These are phyloP conservation scores for Thalassiosira exigua DNA, from an alignment of 352 stramenopile genomes.

Conservation along the genomic window DNA sequence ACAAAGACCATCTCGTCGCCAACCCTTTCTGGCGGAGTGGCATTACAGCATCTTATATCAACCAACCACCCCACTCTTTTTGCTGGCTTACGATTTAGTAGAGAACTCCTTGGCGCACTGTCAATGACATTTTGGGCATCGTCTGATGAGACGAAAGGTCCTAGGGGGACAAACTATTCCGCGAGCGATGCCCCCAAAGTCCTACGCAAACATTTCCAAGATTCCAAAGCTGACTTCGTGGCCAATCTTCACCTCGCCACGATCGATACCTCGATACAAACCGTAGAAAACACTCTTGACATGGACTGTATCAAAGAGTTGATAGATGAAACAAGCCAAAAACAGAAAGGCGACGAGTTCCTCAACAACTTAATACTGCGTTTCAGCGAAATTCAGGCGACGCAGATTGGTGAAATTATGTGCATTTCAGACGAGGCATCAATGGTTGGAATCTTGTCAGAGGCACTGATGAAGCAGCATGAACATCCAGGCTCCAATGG, in stretches of 20 bases:
- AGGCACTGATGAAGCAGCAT: conserved; percentile 29
- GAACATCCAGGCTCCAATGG: conserved; percentile 12
- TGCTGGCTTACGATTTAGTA: conserved; percentile 61
- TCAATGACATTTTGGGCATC: conserved; percentile 83
- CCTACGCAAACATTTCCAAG: conserved; percentile 52
- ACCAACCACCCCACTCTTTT: conserved; percentile 77
- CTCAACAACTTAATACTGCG: conserved; percentile 43
- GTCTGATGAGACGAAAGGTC: conserved; percentile 73
- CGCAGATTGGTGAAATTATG: conserved; percentile 78
- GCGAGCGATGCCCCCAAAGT: conserved; percentile 39
- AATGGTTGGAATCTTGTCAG: conserved; percentile 59
- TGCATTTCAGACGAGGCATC: conserved; percentile 60
- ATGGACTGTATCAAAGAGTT: conserved; percentile 70
- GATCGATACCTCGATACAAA: conserved; percentile 74
- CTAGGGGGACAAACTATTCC: conserved; percentile 35
- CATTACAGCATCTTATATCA: conserved; percentile 67
- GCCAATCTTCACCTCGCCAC: conserved; percentile 58
- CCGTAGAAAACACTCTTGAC: conserved; percentile 76
- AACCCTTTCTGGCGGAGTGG: conserved; percentile 33
- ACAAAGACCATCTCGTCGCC: conserved; percentile 49
- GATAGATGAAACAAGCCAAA: conserved; percentile 26
- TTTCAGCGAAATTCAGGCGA: conserved; percentile 74
- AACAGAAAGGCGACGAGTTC: conserved; percentile 46
- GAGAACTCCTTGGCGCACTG: conserved; percentile 82
- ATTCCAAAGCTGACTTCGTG: conserved; percentile 49